Evolutionary conservation across 148 eudicot genomes (phyloP).

Genomic region (Rhododendron mucronatum): DNA sequence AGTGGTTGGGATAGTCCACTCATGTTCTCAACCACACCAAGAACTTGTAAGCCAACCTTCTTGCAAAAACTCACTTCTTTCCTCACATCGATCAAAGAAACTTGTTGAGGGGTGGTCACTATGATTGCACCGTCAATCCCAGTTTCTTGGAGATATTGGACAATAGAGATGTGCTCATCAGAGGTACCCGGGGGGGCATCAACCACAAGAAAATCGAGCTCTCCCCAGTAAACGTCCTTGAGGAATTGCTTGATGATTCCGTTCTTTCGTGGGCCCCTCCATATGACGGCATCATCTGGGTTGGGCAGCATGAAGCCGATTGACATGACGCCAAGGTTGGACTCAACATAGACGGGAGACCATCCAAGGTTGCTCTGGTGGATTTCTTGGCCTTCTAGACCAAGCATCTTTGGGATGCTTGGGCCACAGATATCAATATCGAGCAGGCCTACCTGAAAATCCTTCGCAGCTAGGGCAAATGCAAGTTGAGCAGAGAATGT

Average conservation of each 20-base stretch:
- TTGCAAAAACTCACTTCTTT: conserved; percentile 88
- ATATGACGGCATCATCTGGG: conserved; percentile 86
- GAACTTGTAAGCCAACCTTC: conserved; percentile 67
- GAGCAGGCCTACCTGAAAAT: conserved; percentile 78
- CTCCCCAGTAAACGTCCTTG: conserved; percentile 87
- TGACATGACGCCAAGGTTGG: conserved; percentile 96
- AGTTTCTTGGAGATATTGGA: conserved; percentile 67
- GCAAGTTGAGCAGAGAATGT: conserved; percentile 93
- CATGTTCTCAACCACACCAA: conserved; percentile 96
- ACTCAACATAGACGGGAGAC: conserved; percentile 91
- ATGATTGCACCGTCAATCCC: conserved; percentile 86
- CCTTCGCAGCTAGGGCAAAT: conserved; percentile 73
- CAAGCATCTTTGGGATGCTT: conserved; percentile 95
- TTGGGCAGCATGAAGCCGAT: conserved; percentile 92
- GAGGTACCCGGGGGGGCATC: conserved; percentile 99
- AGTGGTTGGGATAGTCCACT: conserved; percentile 68
- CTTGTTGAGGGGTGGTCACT: conserved; percentile 93
- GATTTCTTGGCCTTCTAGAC: conserved; percentile 93
- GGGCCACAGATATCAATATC: conserved; percentile 93
- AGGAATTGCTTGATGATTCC: conserved; percentile 83
- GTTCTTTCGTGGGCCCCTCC: conserved; percentile 94
- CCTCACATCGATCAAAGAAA: conserved; percentile 76
- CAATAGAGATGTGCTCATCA: conserved; percentile 83
- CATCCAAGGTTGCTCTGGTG: conserved; percentile 95
- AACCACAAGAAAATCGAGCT: conserved; percentile 79